Conservation (phyloP, 768 basidiomycete genomes). For the Rhodotorula sphaerocarpa region DNA sequence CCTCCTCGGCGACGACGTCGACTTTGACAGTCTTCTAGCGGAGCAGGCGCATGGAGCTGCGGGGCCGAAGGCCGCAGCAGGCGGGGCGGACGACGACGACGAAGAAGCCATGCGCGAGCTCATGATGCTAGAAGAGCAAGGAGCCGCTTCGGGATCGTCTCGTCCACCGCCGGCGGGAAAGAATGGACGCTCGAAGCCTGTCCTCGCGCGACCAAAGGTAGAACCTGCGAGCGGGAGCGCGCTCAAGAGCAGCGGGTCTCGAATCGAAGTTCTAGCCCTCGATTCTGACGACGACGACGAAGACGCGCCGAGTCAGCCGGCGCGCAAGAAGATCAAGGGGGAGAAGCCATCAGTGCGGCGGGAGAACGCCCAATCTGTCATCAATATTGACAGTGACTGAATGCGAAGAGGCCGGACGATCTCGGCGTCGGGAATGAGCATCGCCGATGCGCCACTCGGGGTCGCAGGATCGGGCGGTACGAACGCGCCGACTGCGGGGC, state of each 20-base stretch:
- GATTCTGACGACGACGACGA: slow-evolving; percentile 11
- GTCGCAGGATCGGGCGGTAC: too few relatives aligned
- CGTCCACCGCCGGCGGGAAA: neutral
- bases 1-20: neutral
- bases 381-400: too few relatives aligned
- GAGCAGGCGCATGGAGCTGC: too few relatives aligned
- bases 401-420: too few relatives aligned
- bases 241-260: neutral
- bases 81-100: slow-evolving; percentile 8
- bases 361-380: too few relatives aligned
- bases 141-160: too few relatives aligned
- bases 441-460: slow-evolving; percentile 43
- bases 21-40: neutral
- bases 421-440: slow-evolving; percentile 64
- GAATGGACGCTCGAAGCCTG: too few relatives aligned
- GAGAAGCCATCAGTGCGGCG: too few relatives aligned
- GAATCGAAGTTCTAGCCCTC: slow-evolving; percentile 13
- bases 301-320: neutral
- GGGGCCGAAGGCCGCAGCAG: too few relatives aligned
- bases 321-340: too few relatives aligned
- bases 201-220: too few relatives aligned
- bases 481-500: slow-evolving; percentile 43
- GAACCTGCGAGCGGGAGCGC: too few relatives aligned
- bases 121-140: neutral
- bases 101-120: slow-evolving; percentile 11